Evolutionary conservation across 257 asterid species (phyloP).

Genomic region (Capsicum baccatum): DNA sequence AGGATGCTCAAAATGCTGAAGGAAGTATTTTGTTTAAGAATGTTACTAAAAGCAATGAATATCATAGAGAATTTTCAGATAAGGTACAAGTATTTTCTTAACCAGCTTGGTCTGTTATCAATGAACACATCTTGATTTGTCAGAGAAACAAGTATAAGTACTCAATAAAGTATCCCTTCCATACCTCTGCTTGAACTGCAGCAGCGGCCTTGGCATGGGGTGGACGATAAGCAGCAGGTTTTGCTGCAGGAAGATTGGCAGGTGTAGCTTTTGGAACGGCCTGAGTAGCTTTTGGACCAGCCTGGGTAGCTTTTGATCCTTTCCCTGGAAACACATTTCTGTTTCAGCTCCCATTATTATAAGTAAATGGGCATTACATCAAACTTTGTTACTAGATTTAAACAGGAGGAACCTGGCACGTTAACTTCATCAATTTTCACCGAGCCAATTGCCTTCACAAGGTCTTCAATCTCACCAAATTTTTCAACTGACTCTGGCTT

Average conservation of each 20-base stretch:
- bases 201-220: conserved; percentile 96
- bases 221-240: conserved; percentile 96
- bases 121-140: not conserved
- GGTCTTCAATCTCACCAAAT: conserved; percentile 68
- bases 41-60: not conserved
- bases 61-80: not conserved
- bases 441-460: conserved; percentile 60
- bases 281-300: conserved; percentile 50
- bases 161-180: not conserved
- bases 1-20: not conserved
- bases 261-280: conserved; percentile 55
- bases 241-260: conserved; percentile 61
- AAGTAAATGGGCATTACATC: conserved; percentile 26
- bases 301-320: conserved; percentile 65
- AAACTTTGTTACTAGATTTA: conserved; percentile 9
- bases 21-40: conserved; percentile 16
- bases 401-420: conserved; percentile 57
- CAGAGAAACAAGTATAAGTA: not conserved
- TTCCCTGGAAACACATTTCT: conserved; percentile 50
- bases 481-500: conserved; percentile 83
- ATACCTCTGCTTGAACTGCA: conserved; percentile 89
- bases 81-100: not conserved
- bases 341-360: conserved; percentile 24
- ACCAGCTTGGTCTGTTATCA: not conserved
- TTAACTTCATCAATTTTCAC: conserved; percentile 68